Conservation (phyloP, 2,329 filamentous ascomycete species). For the Arthrobotrys pseudoclavata region DNA sequence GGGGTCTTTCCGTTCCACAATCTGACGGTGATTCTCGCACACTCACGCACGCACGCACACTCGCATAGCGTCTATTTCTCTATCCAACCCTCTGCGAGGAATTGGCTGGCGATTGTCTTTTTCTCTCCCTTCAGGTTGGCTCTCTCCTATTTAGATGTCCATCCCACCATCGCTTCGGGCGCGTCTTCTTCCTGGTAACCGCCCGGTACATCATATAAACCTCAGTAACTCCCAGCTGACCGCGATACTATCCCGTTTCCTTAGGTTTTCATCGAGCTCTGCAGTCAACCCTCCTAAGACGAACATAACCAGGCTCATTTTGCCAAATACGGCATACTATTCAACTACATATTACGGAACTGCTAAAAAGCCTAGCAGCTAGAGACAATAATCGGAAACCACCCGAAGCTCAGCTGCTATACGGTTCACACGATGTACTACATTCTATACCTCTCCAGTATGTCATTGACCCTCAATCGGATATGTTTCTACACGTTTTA, state of each 20-base stretch:
- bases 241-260: no score
- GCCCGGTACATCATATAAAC: neutral
- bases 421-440: constrained; percentile 64
- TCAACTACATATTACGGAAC: neutral
- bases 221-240: neutral
- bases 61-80: neutral
- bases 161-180: neutral
- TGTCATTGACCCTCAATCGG: constrained; percentile 61
- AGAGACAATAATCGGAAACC: neutral
- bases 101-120: neutral
- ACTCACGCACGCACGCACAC: neutral
- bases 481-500: constrained; percentile 1
- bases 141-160: neutral
- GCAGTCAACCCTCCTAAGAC: neutral
- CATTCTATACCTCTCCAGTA: constrained; percentile 70
- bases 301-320: neutral
- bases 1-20: constrained; percentile 26
- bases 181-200: neutral
- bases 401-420: neutral
- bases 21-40: neutral
- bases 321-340: no score
- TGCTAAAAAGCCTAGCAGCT: neutral
- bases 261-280: neutral
- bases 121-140: neutral
- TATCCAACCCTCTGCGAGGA: neutral